A percentile compares a stretch with the other conserved stretches of the same genome.
These are phyloP conservation scores for Aspergillus fructus DNA, from an alignment of 2,329 filamentous ascomycete species.

Conservation along the genomic window DNA sequence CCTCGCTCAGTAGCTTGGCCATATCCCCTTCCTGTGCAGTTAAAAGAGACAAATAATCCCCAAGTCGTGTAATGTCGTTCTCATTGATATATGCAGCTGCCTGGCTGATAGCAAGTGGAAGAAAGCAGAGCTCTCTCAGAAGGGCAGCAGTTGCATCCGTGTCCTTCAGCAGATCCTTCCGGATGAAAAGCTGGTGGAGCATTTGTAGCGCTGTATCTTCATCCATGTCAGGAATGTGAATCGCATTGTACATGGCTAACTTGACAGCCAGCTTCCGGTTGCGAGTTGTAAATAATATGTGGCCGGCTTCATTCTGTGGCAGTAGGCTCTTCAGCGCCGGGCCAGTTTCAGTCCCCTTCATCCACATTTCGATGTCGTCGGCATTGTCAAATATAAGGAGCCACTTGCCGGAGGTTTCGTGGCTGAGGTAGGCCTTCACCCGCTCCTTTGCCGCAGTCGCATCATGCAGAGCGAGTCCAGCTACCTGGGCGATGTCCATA, in stretches of 20 bases:
- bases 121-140: constrained; percentile 20
- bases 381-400: constrained; percentile 25
- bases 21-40: not conserved
- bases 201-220: not conserved
- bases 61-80: not conserved
- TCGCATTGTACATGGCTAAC: constrained; percentile 8
- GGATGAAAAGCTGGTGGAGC: not conserved
- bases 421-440: constrained; percentile 13
- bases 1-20: constrained; percentile 4
- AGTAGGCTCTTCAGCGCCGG: constrained; percentile 8
- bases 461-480: constrained; percentile 1
- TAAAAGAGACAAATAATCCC: not conserved
- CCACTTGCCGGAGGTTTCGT: constrained; percentile 12
- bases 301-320: constrained; percentile 18
- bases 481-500: constrained; percentile 4
- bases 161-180: constrained; percentile 12
- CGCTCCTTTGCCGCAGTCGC: constrained; percentile 1
- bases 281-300: constrained; percentile 28
- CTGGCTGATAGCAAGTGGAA: constrained; percentile 28
- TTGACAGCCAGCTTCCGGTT: constrained; percentile 18
- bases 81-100: constrained; percentile 22
- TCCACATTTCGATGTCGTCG: constrained; percentile 21
- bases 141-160: constrained; percentile 3
- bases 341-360: not conserved
- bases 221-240: not conserved